Percentiles rank a stretch among this genome's conserved stretches.
phyloP scores from a whole-genome alignment of 352 stramenopile genomes.

The Phytophthora sojae region DNA sequence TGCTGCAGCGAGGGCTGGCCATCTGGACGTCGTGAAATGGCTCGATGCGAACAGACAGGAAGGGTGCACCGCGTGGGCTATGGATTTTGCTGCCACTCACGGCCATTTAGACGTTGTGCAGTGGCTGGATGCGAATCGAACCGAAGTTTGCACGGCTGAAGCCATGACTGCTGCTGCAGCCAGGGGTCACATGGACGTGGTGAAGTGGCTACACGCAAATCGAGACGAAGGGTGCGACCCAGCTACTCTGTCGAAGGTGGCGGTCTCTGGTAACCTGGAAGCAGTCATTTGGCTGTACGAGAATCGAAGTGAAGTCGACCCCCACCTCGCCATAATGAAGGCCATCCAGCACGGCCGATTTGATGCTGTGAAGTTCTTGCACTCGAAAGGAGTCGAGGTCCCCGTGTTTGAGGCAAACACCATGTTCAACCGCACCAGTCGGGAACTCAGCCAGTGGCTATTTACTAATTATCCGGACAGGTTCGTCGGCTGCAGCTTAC shows the following conservation, averaged over 20 bases:
- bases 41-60: conserved; percentile 27
- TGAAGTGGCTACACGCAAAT: conserved; percentile 34
- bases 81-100: conserved; percentile 27
- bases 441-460: conserved; percentile 26
- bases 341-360: conserved; percentile 23
- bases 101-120: conserved; percentile 27
- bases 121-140: conserved; percentile 28
- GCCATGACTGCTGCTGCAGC: conserved; percentile 23
- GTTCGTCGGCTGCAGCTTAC: conserved; percentile 20
- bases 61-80: conserved; percentile 27
- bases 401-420: neutral
- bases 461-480: conserved; percentile 11
- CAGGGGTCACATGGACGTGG: conserved; percentile 22
- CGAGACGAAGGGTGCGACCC: conserved; percentile 19
- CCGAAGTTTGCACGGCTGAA: conserved; percentile 18
- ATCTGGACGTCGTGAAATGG: conserved; percentile 34
- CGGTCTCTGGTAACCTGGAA: conserved; percentile 12
- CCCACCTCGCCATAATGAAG: conserved; percentile 12
- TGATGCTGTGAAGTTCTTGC: conserved; percentile 29
- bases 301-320: conserved; percentile 24
- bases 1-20: conserved; percentile 18
- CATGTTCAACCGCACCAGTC: conserved; percentile 13
- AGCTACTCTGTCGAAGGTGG: conserved; percentile 21
- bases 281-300: conserved; percentile 22
- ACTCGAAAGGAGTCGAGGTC: conserved; percentile 16